Percentiles rank a stretch among this genome's conserved stretches.
phyloP scores from a whole-genome alignment of 129 eudicot genomes.

The Deinandra increscens region DNA sequence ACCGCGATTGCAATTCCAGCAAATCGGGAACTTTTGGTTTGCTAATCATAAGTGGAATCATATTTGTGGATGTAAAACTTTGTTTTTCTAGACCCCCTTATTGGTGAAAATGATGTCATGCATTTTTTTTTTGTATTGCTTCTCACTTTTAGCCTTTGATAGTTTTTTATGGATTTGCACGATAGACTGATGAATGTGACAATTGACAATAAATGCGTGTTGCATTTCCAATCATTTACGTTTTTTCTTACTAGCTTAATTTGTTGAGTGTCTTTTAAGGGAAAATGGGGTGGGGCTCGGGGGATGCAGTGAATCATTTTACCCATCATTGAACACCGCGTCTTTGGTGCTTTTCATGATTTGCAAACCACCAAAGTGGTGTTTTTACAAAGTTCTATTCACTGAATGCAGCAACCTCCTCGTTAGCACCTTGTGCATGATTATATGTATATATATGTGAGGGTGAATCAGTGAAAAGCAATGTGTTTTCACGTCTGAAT shows the following conservation, averaged over 20 bases:
- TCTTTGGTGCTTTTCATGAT: too few relatives aligned
- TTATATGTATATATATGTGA: too few relatives aligned
- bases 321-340: too few relatives aligned
- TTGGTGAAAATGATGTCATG: background rate
- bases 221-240: background rate
- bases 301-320: too few relatives aligned
- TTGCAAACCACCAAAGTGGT: too few relatives aligned
- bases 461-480: too few relatives aligned
- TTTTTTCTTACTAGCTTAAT: background rate
- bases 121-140: background rate
- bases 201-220: background rate
- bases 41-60: background rate
- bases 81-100: background rate
- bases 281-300: too few relatives aligned
- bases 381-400: too few relatives aligned
- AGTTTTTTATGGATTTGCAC: background rate
- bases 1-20: background rate
- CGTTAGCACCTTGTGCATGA: too few relatives aligned
- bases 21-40: background rate
- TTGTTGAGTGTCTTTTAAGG: background rate
- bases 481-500: too few relatives aligned
- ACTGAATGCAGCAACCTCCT: too few relatives aligned
- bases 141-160: background rate
- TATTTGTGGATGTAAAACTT: background rate
- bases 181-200: background rate